These are phyloP conservation scores for Syncephalastrum monosporum DNA, from an alignment of 371 early-diverging fungal species.

Conservation along the genomic window DNA sequence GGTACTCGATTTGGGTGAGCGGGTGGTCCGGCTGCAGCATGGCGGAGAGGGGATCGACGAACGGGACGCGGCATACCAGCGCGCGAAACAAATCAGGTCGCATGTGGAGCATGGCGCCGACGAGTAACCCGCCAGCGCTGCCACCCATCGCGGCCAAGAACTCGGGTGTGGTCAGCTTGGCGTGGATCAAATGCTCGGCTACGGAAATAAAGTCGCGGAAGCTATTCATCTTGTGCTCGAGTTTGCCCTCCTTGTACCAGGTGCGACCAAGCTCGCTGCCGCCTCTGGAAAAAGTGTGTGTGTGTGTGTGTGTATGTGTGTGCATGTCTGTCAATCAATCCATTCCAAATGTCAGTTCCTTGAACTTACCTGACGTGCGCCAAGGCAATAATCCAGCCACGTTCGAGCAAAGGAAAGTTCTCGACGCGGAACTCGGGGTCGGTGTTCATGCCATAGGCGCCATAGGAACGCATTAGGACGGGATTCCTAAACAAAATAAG, in stretches of 20 bases:
- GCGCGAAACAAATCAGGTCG: conserved; percentile 78
- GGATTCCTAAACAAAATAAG: conserved; percentile 56
- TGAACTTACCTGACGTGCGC: conserved; percentile 75
- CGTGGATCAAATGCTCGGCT: conserved; percentile 58
- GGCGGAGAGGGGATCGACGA: conserved; percentile 81
- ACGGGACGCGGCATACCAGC: conserved; percentile 79
- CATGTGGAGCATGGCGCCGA: conserved; percentile 69
- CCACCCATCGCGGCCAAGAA: conserved; percentile 66
- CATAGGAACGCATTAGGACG: conserved; percentile 75
- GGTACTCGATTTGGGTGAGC: conserved; percentile 73
- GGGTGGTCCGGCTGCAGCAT: conserved; percentile 79
- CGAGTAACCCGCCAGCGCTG: conserved; percentile 79
- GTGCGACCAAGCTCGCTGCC: conserved; percentile 76
- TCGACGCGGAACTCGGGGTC: conserved; percentile 85
- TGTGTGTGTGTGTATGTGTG: too few species aligned
- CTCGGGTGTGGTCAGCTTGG: conserved; percentile 50
- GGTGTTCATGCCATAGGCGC: conserved; percentile 81
- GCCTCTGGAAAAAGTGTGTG: conserved; percentile 46
- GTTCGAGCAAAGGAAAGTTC: conserved; percentile 70
- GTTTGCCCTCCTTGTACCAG: conserved; percentile 78
- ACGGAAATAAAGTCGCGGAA: conserved; percentile 72
- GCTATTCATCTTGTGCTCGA: conserved; percentile 67
- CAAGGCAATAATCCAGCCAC: conserved; percentile 82
- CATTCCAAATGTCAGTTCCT: not conserved
- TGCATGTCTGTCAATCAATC: not conserved